Conservation (phyloP, 2,329 filamentous ascomycete species). For the Pseudodiploospora longispora region DNA sequence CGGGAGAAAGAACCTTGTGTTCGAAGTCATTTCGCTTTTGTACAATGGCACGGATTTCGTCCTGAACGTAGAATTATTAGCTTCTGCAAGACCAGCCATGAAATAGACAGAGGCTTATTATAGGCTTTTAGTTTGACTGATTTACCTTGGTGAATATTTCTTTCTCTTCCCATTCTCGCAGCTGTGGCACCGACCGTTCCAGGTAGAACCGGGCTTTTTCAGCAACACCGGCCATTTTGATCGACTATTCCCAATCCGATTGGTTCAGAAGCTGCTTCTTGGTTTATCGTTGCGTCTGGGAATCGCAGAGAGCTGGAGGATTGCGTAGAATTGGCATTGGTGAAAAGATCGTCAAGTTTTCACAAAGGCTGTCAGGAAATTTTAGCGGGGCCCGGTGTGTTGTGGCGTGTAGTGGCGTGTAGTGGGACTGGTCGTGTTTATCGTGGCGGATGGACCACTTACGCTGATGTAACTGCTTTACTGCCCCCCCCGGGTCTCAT, state of each 20-base stretch:
- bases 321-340: neutral
- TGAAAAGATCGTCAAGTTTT: slow-evolving; percentile 12
- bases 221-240: slow-evolving; percentile 67
- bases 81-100: slow-evolving; percentile 1
- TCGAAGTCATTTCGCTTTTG: slow-evolving; percentile 90
- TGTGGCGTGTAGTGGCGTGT: neutral
- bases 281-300: neutral
- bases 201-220: slow-evolving; percentile 95
- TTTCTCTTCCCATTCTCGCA: slow-evolving; percentile 87
- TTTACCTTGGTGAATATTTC: slow-evolving; percentile 75
- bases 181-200: slow-evolving; percentile 83
- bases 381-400: slow-evolving; percentile 15
- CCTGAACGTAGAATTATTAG: slow-evolving; percentile 36
- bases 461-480: too few relatives aligned
- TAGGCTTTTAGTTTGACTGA: neutral
- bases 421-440: too few relatives aligned
- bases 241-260: neutral
- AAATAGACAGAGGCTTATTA: slow-evolving; percentile 3
- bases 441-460: too few relatives aligned
- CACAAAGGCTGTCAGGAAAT: slow-evolving; percentile 14
- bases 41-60: slow-evolving; percentile 84
- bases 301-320: neutral
- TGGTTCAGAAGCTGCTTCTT: neutral
- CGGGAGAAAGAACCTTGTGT: slow-evolving; percentile 78
- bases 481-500: too few relatives aligned